Conservation (phyloP, 495 filamentous ascomycete species). For the Hypoxylon intermedium region DNA sequence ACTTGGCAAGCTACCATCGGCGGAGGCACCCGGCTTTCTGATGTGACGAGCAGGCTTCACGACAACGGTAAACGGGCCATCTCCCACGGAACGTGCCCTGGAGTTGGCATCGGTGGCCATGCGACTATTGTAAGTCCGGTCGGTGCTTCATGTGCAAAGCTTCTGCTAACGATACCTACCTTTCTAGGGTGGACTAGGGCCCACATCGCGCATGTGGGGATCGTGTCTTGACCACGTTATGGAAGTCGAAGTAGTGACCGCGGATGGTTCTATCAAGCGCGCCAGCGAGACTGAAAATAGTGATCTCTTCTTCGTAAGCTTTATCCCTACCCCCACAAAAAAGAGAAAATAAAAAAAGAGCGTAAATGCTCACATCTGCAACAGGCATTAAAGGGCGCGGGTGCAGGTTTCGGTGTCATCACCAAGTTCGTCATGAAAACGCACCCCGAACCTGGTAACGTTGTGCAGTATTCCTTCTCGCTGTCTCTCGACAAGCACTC, state of each 20-base stretch:
- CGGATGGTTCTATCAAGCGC: constrained; percentile 62
- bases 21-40: constrained; percentile 66
- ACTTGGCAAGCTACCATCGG: constrained; percentile 71
- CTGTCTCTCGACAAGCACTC: constrained; percentile 53
- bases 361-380: constrained; percentile 30
- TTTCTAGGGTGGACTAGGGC: constrained; percentile 58
- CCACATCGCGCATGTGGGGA: constrained; percentile 65
- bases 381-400: constrained; percentile 65
- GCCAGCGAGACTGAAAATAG: constrained; percentile 58
- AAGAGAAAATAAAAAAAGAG: too few species aligned
- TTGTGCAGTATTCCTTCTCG: constrained; percentile 60
- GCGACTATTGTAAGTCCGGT: constrained; percentile 58
- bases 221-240: constrained; percentile 59
- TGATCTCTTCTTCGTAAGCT: constrained; percentile 64
- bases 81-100: constrained; percentile 69
- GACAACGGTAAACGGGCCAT: constrained; percentile 69
- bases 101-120: constrained; percentile 75
- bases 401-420: constrained; percentile 67
- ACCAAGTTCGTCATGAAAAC: constrained; percentile 69
- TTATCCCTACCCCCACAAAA: too few species aligned
- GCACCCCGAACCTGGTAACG: constrained; percentile 59
- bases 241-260: constrained; percentile 66
- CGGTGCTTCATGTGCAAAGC: background rate
- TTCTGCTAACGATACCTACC: constrained; percentile 16
- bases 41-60: constrained; percentile 65